phyloP scores from a whole-genome alignment of 1,284 basidiomycete species.

The Tylopilus sp. region DNA sequence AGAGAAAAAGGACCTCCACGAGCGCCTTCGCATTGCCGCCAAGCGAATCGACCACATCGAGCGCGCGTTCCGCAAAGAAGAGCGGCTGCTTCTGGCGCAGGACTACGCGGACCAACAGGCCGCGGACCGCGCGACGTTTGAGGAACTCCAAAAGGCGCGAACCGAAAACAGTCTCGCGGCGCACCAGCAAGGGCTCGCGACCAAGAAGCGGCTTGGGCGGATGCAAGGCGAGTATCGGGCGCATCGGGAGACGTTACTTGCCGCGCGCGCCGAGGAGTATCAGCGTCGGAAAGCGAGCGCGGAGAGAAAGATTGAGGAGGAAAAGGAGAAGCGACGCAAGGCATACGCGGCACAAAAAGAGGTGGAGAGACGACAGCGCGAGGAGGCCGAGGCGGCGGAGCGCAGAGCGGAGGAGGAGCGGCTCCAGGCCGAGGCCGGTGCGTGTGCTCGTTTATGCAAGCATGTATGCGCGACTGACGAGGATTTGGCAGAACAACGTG shows the following conservation, averaged over 20 bases:
- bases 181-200: constrained; percentile 71
- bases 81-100: constrained; percentile 79
- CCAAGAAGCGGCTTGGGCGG: constrained; percentile 75
- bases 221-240: constrained; percentile 76
- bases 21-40: constrained; percentile 79
- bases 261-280: constrained; percentile 72
- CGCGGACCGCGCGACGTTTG: constrained; percentile 71
- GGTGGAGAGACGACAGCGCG: constrained; percentile 55
- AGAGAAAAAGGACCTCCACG: constrained; percentile 89
- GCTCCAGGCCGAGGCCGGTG: constrained; percentile 42
- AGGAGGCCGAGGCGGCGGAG: constrained; percentile 42
- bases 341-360: constrained; percentile 57
- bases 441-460: not conserved
- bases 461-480: not conserved
- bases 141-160: constrained; percentile 61
- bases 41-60: constrained; percentile 97
- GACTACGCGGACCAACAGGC: constrained; percentile 90
- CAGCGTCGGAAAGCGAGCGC: constrained; percentile 62
- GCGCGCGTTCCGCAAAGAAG: constrained; percentile 94
- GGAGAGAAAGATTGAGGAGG: constrained; percentile 75
- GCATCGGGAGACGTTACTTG: constrained; percentile 61
- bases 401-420: constrained; percentile 56
- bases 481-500: constrained; percentile 47
- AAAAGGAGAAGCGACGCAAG: constrained; percentile 75
- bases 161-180: constrained; percentile 60